A percentile compares a stretch with the other conserved stretches of the same genome.
phyloP scores from a whole-genome alignment of 2,329 filamentous ascomycete genomes.

The Colletotrichum abscissum region DNA sequence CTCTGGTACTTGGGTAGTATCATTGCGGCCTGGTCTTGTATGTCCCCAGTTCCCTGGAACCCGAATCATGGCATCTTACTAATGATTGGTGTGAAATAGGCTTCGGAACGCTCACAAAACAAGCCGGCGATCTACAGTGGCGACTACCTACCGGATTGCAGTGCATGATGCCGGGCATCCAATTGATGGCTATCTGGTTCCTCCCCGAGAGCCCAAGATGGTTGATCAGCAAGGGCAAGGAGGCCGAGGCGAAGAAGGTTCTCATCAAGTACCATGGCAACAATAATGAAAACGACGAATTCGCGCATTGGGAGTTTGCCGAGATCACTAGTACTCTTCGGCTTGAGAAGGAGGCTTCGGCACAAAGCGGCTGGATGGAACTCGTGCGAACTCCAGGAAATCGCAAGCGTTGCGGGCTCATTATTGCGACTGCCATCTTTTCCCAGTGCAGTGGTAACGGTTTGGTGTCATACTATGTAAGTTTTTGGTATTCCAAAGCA shows the following conservation, averaged over 20 bases:
- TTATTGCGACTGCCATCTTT: slow-evolving; percentile 48
- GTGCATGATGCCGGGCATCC: slow-evolving; percentile 55
- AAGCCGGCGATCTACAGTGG: slow-evolving; percentile 58
- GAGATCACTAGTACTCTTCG: slow-evolving; percentile 51
- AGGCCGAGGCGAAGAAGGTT: slow-evolving; percentile 61
- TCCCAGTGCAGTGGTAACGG: slow-evolving; percentile 36
- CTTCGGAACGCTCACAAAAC: slow-evolving; percentile 54
- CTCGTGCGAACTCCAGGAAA: slow-evolving; percentile 47
- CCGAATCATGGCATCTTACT: neutral
- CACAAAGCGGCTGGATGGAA: slow-evolving; percentile 48
- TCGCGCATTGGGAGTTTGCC: slow-evolving; percentile 34
- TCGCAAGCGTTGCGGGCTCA: slow-evolving; percentile 37
- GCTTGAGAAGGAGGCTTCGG: slow-evolving; percentile 50
- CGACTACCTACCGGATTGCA: slow-evolving; percentile 53
- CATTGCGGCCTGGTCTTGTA: slow-evolving; percentile 57
- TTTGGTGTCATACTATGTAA: slow-evolving; percentile 26
- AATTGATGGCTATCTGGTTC: slow-evolving; percentile 53
- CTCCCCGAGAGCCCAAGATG: slow-evolving; percentile 71
- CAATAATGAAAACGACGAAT: slow-evolving; percentile 27
- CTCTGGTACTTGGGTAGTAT: slow-evolving; percentile 54
- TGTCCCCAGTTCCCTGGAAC: neutral
- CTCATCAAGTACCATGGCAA: slow-evolving; percentile 50
- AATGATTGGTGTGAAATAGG: neutral
- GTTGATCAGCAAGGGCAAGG: slow-evolving; percentile 62
- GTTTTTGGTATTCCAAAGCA: neutral